Evolutionary conservation across 352 stramenopile species (phyloP).

Genomic region (Phytopythium vexans): DNA sequence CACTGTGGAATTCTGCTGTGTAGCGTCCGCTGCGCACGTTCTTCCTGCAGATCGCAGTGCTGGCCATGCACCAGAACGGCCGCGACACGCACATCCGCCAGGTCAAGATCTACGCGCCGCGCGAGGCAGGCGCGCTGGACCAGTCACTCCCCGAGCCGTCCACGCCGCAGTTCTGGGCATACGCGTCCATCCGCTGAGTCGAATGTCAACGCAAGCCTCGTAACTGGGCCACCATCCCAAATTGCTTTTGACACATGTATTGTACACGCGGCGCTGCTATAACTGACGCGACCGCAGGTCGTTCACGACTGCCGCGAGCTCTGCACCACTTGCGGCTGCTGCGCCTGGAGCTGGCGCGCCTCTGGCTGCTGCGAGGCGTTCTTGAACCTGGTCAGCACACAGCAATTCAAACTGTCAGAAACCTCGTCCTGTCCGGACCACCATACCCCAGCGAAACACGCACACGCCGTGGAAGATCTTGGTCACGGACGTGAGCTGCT

Average conservation of each 20-base stretch:
- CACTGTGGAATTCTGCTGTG: background rate
- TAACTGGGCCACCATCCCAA: background rate
- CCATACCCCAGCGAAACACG: slow-evolving; percentile 8
- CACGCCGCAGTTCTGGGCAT: slow-evolving; percentile 68
- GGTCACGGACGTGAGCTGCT: slow-evolving; percentile 67
- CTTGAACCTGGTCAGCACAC: slow-evolving; percentile 34
- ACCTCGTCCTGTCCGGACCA: background rate
- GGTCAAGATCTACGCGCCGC: slow-evolving; percentile 89
- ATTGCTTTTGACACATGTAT: background rate
- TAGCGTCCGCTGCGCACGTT: slow-evolving; percentile 85
- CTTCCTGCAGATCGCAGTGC: slow-evolving; percentile 95
- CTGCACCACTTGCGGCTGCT: too few relatives aligned
- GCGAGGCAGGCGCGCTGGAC: slow-evolving; percentile 51
- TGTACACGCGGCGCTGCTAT: background rate
- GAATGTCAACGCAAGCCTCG: background rate
- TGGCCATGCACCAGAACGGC: slow-evolving; percentile 98
- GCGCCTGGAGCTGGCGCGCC: background rate
- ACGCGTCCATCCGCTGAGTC: slow-evolving; percentile 50
- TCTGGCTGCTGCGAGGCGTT: slow-evolving; percentile 32
- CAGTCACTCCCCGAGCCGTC: slow-evolving; percentile 48
- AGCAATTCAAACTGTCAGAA: background rate
- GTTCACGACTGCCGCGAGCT: too few relatives aligned
- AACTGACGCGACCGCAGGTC: too few relatives aligned
- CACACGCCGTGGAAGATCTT: slow-evolving; percentile 77
- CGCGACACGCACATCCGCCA: slow-evolving; percentile 95